Conservation (phyloP, 2,329 filamentous ascomycete genomes). For the Alternaria triticina region DNA sequence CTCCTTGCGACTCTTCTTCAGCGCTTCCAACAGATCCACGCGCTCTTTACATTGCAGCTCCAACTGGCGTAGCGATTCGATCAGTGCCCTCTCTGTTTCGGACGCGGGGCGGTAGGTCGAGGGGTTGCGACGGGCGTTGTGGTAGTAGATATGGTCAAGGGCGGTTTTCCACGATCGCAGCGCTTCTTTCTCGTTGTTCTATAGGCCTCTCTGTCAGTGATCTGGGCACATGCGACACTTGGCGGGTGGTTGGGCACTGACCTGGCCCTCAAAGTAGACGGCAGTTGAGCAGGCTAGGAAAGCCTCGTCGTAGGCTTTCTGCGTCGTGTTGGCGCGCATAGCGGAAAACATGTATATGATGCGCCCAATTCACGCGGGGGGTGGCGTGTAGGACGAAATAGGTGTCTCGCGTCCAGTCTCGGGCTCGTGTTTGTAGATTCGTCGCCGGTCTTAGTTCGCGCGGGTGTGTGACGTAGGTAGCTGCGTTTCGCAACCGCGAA, state of each 20-base stretch:
- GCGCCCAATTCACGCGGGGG: slow-evolving; percentile 11
- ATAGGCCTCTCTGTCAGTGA: slow-evolving; percentile 4
- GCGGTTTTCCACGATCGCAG: slow-evolving; percentile 88
- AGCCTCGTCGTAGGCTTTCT: slow-evolving; percentile 97
- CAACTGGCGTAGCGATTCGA: slow-evolving; percentile 80
- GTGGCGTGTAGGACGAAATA: slow-evolving; percentile 53
- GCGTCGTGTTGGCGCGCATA: slow-evolving; percentile 72
- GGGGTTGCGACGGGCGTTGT: slow-evolving; percentile 77
- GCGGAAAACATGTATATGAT: slow-evolving; percentile 11
- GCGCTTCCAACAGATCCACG: slow-evolving; percentile 83
- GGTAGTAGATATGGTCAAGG: slow-evolving; percentile 85
- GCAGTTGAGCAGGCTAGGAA: slow-evolving; percentile 95
- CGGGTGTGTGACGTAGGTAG: slow-evolving; percentile 45
- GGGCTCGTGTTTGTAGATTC: slow-evolving; percentile 25
- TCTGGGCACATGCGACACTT: background rate
- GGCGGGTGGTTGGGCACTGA: slow-evolving; percentile 48
- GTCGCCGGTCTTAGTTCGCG: slow-evolving; percentile 29
- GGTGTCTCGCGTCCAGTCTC: slow-evolving; percentile 13
- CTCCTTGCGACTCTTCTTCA: slow-evolving; percentile 70
- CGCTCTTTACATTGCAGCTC: slow-evolving; percentile 93
- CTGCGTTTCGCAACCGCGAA: slow-evolving; percentile 19
- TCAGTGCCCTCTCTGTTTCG: slow-evolving; percentile 82
- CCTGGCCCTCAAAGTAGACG: slow-evolving; percentile 94
- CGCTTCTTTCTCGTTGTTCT: slow-evolving; percentile 93
- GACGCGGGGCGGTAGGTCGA: slow-evolving; percentile 72